Evolutionary conservation across 805 yeast genomes (phyloP), one percentile per base, ranked within the genome.

Genomic region (Starmerella bacillaris): DNA sequence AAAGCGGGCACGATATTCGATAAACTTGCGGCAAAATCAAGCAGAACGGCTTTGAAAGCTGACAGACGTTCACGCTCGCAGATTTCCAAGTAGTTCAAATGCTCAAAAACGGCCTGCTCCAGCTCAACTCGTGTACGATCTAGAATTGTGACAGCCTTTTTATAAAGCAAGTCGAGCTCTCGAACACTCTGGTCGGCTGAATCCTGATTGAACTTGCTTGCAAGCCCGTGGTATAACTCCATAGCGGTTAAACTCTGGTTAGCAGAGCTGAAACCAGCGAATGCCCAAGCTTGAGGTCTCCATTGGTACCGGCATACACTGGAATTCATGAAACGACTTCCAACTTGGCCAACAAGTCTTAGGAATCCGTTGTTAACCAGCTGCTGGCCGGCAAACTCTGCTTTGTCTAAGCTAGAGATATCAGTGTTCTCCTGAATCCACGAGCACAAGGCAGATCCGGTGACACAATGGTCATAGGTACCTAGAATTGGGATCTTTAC

Each of bases 251-350:
- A 33, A 20, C 17, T n/a, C n/a, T 18, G 21, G 29, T 21, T 17
- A 3, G 33, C 38, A 20, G 39, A 27, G 14, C 37, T 40, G 12
- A 48, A 37, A 8, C 59, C 63, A 3, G 73, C 71, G 31, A 68
- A 58, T 41, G 67, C 70, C 50, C 68, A 78, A 1, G 78, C 78
- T 39, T 63, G 55, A 3, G 72, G 72, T 41, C 71, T 74, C 93
- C 93, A 82, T 55, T 79, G 93, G 50, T 79, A 80, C 47, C 60
- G 64, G 52, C 74, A 70, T 37, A 72, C 74, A 3, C 82, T 69
- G 16, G 82, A 71, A 53, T 78, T 79, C 36, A 75, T 80, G 54
- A 80, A 80, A 34, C 55, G 60, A 35, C 50, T 50, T 32, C 67
- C 65, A 48, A 72, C 69, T 33, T 71, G 64, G 5, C 86, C 86